Evolutionary conservation across 176 grass and related monocot species (phyloP), one percentile per base, ranked within the genome.

Genomic region (Tuctoria greenei): DNA sequence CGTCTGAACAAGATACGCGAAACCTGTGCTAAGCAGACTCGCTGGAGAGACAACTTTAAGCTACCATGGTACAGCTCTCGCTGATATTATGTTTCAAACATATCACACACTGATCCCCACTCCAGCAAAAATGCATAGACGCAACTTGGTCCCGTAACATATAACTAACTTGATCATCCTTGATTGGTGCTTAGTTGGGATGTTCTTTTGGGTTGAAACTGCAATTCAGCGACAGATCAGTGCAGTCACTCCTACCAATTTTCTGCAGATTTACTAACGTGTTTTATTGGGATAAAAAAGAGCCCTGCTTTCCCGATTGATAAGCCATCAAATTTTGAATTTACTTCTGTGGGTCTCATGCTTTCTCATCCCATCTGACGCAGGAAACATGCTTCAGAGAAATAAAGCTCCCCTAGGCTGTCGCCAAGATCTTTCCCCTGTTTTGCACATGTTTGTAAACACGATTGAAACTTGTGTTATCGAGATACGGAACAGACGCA

Each of bases 31-130:
- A 97, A 91, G 72, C 91, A 78, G 60, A 72, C 40, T 64, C 78
- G 86, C 24, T 93, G 90, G 93, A 97, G 66, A 81, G 90, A 87
- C 80, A 87, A 73, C 58, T 89, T 97, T 45, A 97, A 93, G 75
- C 73, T 93, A 36, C 94, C 86, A 56, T 97, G 88, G 94, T 93
- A 83, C 56, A 27, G 23, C 25, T 71, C 79, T 79, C 37, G 41
- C 49, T 42, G 58, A 70, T 41, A 28, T 71, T 25, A 70, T 25
- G 46, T 28, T 50, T 16, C 11, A 86, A 61, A 31, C 68, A 0
- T 63, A 69, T 66, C 58, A 58, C 0, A 10, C 59, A 40, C 55
- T 15, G 35, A 51, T 12, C 68, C 46, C 34, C 17, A 78, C 6
- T 41, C 23, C 1, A 13, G 14, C 11, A 27, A 3, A 35, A 62